phyloP scores from a whole-genome alignment of 495 filamentous ascomycete species.

The Halenospora varia region DNA sequence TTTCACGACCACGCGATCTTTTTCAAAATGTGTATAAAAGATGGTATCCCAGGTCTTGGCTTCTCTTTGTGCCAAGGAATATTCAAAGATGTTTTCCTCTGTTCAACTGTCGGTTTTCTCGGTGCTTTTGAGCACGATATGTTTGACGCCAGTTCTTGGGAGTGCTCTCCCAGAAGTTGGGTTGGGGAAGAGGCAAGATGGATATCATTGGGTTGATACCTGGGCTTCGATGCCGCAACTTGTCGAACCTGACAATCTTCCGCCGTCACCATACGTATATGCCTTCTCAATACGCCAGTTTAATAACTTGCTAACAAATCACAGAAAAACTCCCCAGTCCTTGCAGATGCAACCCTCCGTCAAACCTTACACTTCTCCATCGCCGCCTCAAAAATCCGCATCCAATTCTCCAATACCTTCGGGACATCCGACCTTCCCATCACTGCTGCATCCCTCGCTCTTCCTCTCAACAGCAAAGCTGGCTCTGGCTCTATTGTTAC shows the following conservation, averaged over 20 bases:
- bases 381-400: constrained; percentile 47
- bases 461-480: constrained; percentile 41
- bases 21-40: background rate
- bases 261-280: constrained; percentile 55
- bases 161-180: background rate
- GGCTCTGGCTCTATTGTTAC: constrained; percentile 50
- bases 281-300: background rate
- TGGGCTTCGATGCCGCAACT: constrained; percentile 68
- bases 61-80: background rate
- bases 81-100: background rate
- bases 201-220: constrained; percentile 57
- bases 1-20: background rate
- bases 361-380: constrained; percentile 61
- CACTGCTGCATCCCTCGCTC: constrained; percentile 51
- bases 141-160: background rate
- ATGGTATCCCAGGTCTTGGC: background rate
- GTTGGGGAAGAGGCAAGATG: constrained; percentile 15
- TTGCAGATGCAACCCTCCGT: constrained; percentile 54
- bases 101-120: background rate
- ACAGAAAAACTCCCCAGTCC: constrained; percentile 28
- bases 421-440: constrained; percentile 57
- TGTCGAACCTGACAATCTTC: constrained; percentile 58
- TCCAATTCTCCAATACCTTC: constrained; percentile 67
- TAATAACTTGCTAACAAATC: background rate
- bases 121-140: background rate